A percentile compares a stretch with the other conserved stretches of the same genome.
These are phyloP conservation scores for Akanthomyces lecanii DNA, from an alignment of 2,329 filamentous ascomycete genomes.

Conservation along the genomic window DNA sequence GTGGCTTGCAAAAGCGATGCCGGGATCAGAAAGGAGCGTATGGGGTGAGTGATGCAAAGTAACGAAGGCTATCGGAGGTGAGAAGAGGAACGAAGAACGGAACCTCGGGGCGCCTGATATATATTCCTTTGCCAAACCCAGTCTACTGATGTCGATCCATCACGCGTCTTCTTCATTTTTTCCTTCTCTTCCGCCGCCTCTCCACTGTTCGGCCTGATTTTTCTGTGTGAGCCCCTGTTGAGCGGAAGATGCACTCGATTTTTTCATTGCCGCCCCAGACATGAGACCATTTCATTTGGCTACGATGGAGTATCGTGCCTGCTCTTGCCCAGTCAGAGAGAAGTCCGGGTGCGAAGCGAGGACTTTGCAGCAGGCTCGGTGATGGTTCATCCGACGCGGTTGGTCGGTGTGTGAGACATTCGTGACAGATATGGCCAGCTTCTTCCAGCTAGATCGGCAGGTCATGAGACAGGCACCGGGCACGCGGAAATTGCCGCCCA, in stretches of 20 bases:
- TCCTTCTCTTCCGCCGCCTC: background rate
- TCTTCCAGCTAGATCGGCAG: background rate
- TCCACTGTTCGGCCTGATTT: background rate
- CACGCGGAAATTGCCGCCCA: background rate
- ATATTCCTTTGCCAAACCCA: background rate
- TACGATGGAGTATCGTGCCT: background rate
- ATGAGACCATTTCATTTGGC: background rate
- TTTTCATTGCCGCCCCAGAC: too few species aligned
- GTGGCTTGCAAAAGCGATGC: background rate
- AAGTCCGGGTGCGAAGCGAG: background rate
- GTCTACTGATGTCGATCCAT: background rate
- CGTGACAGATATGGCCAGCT: background rate
- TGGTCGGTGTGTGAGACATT: background rate
- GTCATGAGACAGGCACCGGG: background rate
- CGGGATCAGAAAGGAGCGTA: background rate
- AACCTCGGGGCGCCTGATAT: background rate
- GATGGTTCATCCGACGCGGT: background rate
- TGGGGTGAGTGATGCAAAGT: background rate
- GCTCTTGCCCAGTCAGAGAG: too few species aligned
- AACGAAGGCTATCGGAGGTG: background rate
- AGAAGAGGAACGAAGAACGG: background rate
- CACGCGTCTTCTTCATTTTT: background rate
- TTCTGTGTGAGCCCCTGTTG: background rate
- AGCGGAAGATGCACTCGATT: background rate
- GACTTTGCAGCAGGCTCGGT: background rate